Conservation (phyloP, 2,329 filamentous ascomycete genomes). For the Penicillium sp. region DNA sequence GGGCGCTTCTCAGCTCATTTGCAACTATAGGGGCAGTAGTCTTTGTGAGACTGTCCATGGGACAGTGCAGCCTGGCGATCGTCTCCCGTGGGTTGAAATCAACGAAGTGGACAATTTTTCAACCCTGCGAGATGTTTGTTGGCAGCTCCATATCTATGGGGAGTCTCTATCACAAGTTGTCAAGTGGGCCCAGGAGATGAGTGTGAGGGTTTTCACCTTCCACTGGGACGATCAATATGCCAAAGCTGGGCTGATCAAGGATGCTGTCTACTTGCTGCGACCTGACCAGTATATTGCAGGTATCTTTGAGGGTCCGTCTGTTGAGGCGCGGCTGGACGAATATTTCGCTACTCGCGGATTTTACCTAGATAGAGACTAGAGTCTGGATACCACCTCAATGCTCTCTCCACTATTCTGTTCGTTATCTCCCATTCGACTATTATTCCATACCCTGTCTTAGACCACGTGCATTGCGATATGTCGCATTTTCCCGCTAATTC, state of each 20-base stretch:
- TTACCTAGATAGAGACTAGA: background rate
- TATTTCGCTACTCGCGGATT: constrained; percentile 16
- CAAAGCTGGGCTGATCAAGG: constrained; percentile 16
- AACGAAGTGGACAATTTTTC: constrained; percentile 23
- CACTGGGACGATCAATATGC: constrained; percentile 20
- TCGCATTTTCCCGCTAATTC: background rate
- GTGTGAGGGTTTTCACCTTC: constrained; percentile 17
- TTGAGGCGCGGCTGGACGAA: constrained; percentile 16
- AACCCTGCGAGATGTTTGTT: constrained; percentile 19
- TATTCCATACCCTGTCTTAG: background rate
- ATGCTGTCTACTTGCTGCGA: constrained; percentile 25
- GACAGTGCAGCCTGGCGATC: constrained; percentile 41
- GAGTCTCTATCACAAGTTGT: constrained; percentile 7
- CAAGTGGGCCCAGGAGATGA: constrained; percentile 21
- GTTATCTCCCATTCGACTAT: background rate
- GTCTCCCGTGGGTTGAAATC: constrained; percentile 32
- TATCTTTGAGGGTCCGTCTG: constrained; percentile 13
- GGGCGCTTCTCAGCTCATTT: constrained; percentile 37
- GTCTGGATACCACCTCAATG: background rate
- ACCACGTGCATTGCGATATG: background rate
- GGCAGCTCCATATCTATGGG: constrained; percentile 30
- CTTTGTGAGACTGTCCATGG: constrained; percentile 25
- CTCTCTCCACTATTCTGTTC: background rate
- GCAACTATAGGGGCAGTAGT: constrained; percentile 37
- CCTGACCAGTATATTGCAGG: constrained; percentile 28